These are phyloP conservation scores for Populus trichocarpa DNA, from an alignment of 441 rosid species.

Conservation along the genomic window DNA sequence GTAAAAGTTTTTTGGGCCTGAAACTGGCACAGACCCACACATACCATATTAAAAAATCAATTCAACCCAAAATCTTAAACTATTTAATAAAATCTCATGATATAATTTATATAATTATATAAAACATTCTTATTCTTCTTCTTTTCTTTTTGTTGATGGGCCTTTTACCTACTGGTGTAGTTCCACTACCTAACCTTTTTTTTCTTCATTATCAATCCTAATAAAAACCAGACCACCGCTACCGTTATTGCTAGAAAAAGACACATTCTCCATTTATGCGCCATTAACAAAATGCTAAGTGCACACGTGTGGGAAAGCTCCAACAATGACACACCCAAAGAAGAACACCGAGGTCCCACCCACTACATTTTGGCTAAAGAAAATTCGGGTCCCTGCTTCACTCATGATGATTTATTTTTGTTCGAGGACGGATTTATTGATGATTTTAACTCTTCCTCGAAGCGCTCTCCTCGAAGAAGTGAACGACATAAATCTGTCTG, in stretches of 20 bases:
- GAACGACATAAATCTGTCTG: constrained; percentile 20
- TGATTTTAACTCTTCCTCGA: constrained; percentile 10
- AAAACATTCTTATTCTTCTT: too few relatives aligned
- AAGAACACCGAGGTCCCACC: background rate
- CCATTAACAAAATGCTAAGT: constrained; percentile 5
- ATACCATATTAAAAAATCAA: too few relatives aligned
- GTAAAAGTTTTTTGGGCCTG: rapidly evolving
- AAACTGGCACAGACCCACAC: too few relatives aligned
- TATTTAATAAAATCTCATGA: too few relatives aligned
- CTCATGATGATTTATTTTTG: constrained; percentile 9
- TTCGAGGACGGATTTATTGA: background rate
- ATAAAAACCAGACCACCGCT: constrained; percentile 12
- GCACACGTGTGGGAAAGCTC: background rate
- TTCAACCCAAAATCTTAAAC: too few relatives aligned
- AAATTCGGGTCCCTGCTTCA: background rate
- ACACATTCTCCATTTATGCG: constrained; percentile 8
- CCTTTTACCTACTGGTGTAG: background rate
- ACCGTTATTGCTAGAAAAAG: constrained; percentile 19
- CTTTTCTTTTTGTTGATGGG: background rate
- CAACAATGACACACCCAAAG: background rate
- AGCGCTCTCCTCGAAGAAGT: constrained; percentile 6
- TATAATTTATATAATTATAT: too few relatives aligned
- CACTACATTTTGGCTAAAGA: background rate
- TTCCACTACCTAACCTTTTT: background rate
- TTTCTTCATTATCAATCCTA: constrained; percentile 17